These are phyloP conservation scores for Suhomyces emberorum DNA, from an alignment of 805 yeast genomes.

Conservation along the genomic window DNA sequence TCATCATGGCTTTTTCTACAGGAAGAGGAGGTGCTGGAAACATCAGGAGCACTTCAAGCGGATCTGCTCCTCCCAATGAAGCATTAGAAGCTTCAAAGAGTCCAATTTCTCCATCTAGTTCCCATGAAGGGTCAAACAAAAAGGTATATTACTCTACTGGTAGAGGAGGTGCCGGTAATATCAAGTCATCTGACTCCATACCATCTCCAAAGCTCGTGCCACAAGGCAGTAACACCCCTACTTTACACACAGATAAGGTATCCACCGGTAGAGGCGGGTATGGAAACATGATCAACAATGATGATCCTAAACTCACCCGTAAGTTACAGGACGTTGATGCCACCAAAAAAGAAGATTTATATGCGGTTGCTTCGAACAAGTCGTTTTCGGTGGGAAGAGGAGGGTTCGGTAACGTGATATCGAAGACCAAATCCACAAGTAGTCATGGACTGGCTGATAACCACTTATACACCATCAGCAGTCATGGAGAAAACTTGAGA, in stretches of 20 bases:
- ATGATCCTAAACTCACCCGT: conserved; percentile 55
- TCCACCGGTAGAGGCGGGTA: conserved; percentile 79
- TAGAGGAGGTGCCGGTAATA: conserved; percentile 77
- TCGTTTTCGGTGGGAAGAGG: conserved; percentile 59
- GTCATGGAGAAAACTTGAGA: conserved; percentile 28
- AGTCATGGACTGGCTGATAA: conserved; percentile 13
- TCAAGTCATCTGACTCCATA: conserved; percentile 39
- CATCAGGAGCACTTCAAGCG: conserved; percentile 15
- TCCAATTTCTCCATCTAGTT: conserved; percentile 6
- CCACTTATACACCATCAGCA: conserved; percentile 32
- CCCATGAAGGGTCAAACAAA: conserved; percentile 15
- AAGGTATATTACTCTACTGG: conserved; percentile 59
- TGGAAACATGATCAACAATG: conserved; percentile 68
- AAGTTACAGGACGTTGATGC: conserved; percentile 65
- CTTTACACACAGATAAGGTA: conserved; percentile 50
- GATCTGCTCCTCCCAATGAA: conserved; percentile 4
- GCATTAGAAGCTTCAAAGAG: conserved; percentile 4
- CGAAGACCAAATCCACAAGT: conserved; percentile 27
- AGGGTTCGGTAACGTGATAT: conserved; percentile 59
- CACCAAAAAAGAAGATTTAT: conserved; percentile 28
- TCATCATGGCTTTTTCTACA: conserved; percentile 27
- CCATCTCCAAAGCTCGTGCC: conserved; percentile 56
- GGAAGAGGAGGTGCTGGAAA: conserved; percentile 43
- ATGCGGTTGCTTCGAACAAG: conserved; percentile 43
- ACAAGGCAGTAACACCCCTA: conserved; percentile 62